Evolutionary conservation across 148 eudicot species (phyloP).

Genomic region (Amaranthus palmeri): DNA sequence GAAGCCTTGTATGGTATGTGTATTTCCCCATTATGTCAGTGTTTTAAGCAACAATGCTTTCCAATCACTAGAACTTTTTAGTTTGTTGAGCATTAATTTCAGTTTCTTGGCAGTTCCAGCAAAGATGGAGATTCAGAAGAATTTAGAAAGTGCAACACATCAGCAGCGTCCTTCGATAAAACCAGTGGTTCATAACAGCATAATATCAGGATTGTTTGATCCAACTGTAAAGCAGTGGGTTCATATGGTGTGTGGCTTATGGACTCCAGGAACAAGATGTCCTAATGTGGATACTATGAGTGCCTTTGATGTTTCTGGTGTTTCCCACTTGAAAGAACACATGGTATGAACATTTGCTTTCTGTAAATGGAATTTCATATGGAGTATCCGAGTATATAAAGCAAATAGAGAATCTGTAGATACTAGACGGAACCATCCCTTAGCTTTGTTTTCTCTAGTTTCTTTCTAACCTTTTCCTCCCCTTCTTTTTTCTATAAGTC

Average conservation of each 20-base stretch:
- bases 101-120: constrained; percentile 17
- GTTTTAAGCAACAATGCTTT: not conserved
- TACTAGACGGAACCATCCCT: not conserved
- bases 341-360: constrained; percentile 30
- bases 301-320: constrained; percentile 57
- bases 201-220: constrained; percentile 44
- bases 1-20: constrained; percentile 33
- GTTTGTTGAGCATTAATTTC: not conserved
- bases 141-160: constrained; percentile 4
- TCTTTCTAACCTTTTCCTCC: not conserved
- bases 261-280: constrained; percentile 61
- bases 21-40: constrained; percentile 5
- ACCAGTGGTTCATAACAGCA: constrained; percentile 38
- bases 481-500: not conserved
- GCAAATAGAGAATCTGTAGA: not conserved
- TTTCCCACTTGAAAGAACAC: constrained; percentile 32
- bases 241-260: constrained; percentile 62
- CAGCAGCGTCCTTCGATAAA: constrained; percentile 21
- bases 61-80: not conserved
- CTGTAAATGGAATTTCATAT: not conserved
- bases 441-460: not conserved
- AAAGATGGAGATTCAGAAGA: constrained; percentile 26
- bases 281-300: constrained; percentile 59
- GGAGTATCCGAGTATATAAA: not conserved
- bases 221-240: constrained; percentile 56